These are phyloP conservation scores for Oxalis stricta DNA, from an alignment of 441 rosid genomes.

Conservation along the genomic window DNA sequence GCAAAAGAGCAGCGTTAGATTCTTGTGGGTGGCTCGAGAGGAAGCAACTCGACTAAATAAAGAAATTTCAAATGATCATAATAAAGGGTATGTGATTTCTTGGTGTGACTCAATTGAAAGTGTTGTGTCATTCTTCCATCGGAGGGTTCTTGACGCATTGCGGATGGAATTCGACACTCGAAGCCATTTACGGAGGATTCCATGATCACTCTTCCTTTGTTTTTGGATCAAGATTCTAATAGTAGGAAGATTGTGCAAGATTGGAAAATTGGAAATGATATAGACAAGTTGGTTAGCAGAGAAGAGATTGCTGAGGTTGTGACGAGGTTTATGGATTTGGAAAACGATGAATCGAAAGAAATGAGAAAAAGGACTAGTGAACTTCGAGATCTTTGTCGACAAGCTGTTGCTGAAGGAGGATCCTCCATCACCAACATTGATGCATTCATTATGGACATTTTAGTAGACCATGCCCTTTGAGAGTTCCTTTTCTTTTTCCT, in stretches of 20 bases:
- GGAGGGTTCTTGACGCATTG: constrained; percentile 25
- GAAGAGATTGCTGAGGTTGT: constrained; percentile 6
- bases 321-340: constrained; percentile 11
- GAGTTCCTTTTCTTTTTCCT: neutral
- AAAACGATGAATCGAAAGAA: constrained; percentile 5
- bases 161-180: constrained; percentile 11
- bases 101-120: constrained; percentile 29
- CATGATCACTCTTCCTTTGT: constrained; percentile 18
- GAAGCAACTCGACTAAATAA: constrained; percentile 4
- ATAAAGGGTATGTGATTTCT: constrained; percentile 13
- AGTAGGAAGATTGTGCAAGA: constrained; percentile 20
- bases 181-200: constrained; percentile 17
- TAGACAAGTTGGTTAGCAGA: constrained; percentile 1
- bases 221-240: constrained; percentile 16
- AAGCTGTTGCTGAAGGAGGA: constrained; percentile 8
- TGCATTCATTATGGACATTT: constrained; percentile 5
- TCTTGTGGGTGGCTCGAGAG: constrained; percentile 9
- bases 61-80: neutral
- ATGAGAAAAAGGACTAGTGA: constrained; percentile 11
- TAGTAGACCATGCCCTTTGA: neutral
- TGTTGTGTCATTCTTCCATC: constrained; percentile 16
- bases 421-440: constrained; percentile 2
- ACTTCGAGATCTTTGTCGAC: constrained; percentile 5
- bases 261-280: constrained; percentile 17
- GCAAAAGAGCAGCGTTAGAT: constrained; percentile 10